These are phyloP conservation scores for Scorias spongiosa DNA, from an alignment of 2,329 filamentous ascomycete genomes.

Conservation along the genomic window DNA sequence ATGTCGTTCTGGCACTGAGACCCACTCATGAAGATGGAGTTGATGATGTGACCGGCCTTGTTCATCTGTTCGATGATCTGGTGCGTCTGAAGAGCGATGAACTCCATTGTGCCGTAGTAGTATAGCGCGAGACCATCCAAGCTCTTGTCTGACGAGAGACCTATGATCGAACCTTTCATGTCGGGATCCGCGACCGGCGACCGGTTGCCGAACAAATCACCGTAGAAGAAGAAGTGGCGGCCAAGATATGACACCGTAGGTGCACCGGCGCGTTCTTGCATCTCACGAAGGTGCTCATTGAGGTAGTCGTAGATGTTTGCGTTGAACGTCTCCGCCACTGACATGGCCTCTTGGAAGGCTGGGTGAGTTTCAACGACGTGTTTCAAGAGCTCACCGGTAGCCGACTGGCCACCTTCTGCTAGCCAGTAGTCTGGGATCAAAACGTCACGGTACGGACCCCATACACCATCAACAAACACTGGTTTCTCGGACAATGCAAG, in stretches of 20 bases:
- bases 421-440: conserved; percentile 89
- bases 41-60: conserved; percentile 68
- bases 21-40: conserved; percentile 95
- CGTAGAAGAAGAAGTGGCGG: conserved; percentile 96
- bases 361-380: conserved; percentile 93
- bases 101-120: conserved; percentile 96
- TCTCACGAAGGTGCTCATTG: conserved; percentile 68
- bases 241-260: conserved; percentile 73
- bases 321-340: conserved; percentile 65
- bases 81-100: conserved; percentile 90
- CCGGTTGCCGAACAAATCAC: conserved; percentile 91
- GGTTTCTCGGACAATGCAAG: conserved; percentile 87
- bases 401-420: conserved; percentile 91
- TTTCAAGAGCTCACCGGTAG: conserved; percentile 85
- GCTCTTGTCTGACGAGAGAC: conserved; percentile 72
- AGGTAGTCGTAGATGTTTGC: conserved; percentile 91
- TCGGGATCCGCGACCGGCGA: conserved; percentile 82
- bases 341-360: conserved; percentile 65
- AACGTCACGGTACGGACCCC: conserved; percentile 93
- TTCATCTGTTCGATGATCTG: conserved; percentile 97
- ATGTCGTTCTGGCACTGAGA: conserved; percentile 94
- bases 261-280: conserved; percentile 53
- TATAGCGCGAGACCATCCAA: conserved; percentile 76
- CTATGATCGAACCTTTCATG: conserved; percentile 84
- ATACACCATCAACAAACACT: conserved; percentile 88